These are phyloP conservation scores for Triangularia verruculosa DNA, from an alignment of 2,329 filamentous ascomycete species.

Conservation along the genomic window DNA sequence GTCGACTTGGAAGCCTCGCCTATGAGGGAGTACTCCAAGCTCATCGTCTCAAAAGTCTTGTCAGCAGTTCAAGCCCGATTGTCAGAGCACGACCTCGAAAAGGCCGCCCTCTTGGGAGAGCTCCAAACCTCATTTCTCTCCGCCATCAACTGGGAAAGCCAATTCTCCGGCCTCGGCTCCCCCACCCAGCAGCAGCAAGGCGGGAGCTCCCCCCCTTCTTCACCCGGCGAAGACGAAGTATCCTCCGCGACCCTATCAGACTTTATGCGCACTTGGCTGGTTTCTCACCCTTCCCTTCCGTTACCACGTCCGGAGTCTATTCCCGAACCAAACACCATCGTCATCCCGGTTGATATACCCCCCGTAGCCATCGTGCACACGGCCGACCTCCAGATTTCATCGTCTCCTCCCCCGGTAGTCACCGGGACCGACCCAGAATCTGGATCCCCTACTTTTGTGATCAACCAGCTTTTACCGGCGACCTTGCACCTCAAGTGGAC, in stretches of 20 bases:
- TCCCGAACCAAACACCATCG: slow-evolving; percentile 54
- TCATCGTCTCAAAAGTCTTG: slow-evolving; percentile 45
- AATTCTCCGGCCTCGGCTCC: slow-evolving; percentile 51
- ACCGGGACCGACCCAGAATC: slow-evolving; percentile 28
- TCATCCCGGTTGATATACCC: slow-evolving; percentile 88
- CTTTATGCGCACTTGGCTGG: slow-evolving; percentile 41
- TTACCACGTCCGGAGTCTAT: slow-evolving; percentile 33
- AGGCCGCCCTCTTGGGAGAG: slow-evolving; percentile 51
- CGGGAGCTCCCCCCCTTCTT: neutral
- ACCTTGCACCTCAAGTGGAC: slow-evolving; percentile 62
- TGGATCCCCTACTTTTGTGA: slow-evolving; percentile 47
- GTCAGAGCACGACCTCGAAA: slow-evolving; percentile 53
- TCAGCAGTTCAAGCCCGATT: slow-evolving; percentile 44
- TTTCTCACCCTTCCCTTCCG: slow-evolving; percentile 32
- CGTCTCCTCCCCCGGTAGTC: slow-evolving; percentile 37
- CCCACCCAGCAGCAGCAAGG: neutral
- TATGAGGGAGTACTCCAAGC: slow-evolving; percentile 45
- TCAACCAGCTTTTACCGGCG: slow-evolving; percentile 64
- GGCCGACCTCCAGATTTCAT: slow-evolving; percentile 58
- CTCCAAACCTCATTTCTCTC: slow-evolving; percentile 49
- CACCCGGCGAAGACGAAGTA: slow-evolving; percentile 22
- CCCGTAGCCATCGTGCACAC: slow-evolving; percentile 80
- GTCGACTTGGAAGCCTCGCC: slow-evolving; percentile 39
- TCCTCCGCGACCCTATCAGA: slow-evolving; percentile 31
- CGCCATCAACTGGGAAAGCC: slow-evolving; percentile 45